Base-by-base conservation (phyloP, 768 basidiomycete genomes). In the Lactifluus volemus region DNA sequence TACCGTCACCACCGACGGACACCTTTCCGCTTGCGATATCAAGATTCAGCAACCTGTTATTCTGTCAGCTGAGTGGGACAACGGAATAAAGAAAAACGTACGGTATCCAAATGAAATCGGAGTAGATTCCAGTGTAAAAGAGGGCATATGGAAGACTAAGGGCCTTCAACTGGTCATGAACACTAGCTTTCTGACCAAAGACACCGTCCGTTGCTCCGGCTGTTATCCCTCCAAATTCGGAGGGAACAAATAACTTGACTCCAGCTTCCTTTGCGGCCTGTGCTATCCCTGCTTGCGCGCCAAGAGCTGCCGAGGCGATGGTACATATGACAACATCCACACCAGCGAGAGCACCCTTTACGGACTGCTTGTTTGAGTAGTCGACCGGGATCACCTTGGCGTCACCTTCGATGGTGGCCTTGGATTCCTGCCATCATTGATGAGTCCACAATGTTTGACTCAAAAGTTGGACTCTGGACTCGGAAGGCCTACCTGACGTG, bases 161-260 rank as follows among this genome's bases (percentile, higher is more conserved):
- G 1, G 42, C 55, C 19, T 51, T 56, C 61, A 67, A 15, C 38
- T 58, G 30, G 3, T 21, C 36, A 10, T 64, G 54, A n/a, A 61
- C 49, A 1, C 8, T 17, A 3, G 14, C 47, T 29, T 62, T 67
- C 25, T 12, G 17, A 1, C 60, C 60, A 6, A 60, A 58, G 21
- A 52, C 2, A 0, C 67, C 65, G 2, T 47, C 55, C 5, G 54
- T 55, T n/a, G 17, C 51, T 2, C 25, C 25, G 5, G 59, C 60
- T 8, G 67, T 65, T 3, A 61, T 34, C 15, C 53, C 63, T 5
- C 71, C 71, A 32, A 71, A 73, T 58, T 73, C 72, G 45, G 67
- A 66, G 10, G 72, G 73, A 5, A 70, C 62, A 55, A 73, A 73
- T 12, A 73, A 64, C 55, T 68, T 62, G 29, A 71, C 73, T n/a